These are phyloP conservation scores for Phyllosticta citriasiana DNA, from an alignment of 2,329 filamentous ascomycete genomes.

Conservation along the genomic window DNA sequence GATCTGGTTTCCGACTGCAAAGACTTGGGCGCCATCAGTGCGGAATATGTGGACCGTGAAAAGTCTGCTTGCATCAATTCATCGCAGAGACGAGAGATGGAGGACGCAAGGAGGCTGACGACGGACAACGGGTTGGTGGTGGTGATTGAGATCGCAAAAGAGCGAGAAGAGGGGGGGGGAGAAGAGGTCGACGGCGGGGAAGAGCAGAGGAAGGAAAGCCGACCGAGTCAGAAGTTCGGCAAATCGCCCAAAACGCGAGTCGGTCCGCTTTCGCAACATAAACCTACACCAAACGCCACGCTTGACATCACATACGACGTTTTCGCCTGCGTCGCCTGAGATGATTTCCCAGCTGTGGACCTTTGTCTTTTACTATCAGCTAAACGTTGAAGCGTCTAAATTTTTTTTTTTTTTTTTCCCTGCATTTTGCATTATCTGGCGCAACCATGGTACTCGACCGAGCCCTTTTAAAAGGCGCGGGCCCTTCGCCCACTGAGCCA, in stretches of 20 bases:
- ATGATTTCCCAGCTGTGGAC: not conserved
- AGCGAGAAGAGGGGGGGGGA: not conserved
- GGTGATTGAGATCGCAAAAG: not conserved
- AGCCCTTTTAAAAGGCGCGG: not conserved
- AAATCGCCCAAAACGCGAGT: not conserved
- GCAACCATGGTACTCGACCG: not conserved
- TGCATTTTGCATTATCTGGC: not conserved
- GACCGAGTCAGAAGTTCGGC: not conserved
- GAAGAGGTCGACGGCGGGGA: not conserved
- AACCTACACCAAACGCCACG: conserved; percentile 4
- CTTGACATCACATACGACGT: conserved; percentile 5
- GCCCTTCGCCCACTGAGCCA: not conserved
- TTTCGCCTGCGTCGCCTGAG: not conserved
- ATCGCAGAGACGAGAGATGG: not conserved
- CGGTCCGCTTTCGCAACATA: no score
- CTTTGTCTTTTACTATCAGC: not conserved
- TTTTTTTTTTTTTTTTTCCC: no score
- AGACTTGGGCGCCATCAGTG: not conserved
- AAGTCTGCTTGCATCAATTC: not conserved
- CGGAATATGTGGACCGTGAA: not conserved
- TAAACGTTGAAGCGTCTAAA: no score
- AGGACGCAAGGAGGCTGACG: not conserved
- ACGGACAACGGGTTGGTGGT: not conserved
- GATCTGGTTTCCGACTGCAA: conserved; percentile 7
- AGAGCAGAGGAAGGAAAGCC: not conserved